Percentiles rank a stretch among this genome's conserved stretches.
Conservation (phyloP, 2,329 filamentous ascomycete species). For the Colletotrichum somersetense region DNA sequence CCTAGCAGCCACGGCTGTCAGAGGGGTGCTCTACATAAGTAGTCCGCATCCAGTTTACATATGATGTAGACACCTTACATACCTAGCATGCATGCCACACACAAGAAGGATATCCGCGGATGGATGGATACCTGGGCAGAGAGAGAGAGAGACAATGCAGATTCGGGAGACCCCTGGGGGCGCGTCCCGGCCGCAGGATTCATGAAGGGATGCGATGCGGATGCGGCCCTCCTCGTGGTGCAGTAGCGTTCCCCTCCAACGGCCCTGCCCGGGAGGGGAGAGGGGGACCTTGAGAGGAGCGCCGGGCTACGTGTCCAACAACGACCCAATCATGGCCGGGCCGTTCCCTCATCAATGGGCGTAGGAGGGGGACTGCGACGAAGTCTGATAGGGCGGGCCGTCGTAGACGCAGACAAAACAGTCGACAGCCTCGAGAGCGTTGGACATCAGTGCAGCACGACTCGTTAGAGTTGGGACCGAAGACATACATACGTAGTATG, state of each 20-base stretch:
- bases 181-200: conserved; percentile 26
- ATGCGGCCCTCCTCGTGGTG: conserved; percentile 39
- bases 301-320: conserved; percentile 34
- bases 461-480: conserved; percentile 39
- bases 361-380: conserved; percentile 37
- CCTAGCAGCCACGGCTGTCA: not conserved
- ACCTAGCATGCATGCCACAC: not conserved
- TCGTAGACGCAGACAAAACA: conserved; percentile 46
- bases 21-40: not conserved
- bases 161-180: conserved; percentile 24
- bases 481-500: conserved; percentile 13
- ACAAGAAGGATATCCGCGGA: not conserved
- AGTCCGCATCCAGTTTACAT: no score
- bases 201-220: conserved; percentile 35
- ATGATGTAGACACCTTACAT: not conserved
- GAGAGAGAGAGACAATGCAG: conserved; percentile 6
- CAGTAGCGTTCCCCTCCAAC: conserved; percentile 37
- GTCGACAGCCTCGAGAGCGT: conserved; percentile 45
- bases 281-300: conserved; percentile 8
- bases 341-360: conserved; percentile 29
- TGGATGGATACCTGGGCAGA: not conserved
- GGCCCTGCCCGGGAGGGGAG: conserved; percentile 30
- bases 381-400: conserved; percentile 45
- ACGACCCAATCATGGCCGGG: conserved; percentile 30
- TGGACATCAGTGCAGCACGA: conserved; percentile 43